A percentile compares a stretch with the other conserved stretches of the same genome.
Conservation (phyloP, 352 stramenopile genomes). For the Nothophytophthora sp. region DNA sequence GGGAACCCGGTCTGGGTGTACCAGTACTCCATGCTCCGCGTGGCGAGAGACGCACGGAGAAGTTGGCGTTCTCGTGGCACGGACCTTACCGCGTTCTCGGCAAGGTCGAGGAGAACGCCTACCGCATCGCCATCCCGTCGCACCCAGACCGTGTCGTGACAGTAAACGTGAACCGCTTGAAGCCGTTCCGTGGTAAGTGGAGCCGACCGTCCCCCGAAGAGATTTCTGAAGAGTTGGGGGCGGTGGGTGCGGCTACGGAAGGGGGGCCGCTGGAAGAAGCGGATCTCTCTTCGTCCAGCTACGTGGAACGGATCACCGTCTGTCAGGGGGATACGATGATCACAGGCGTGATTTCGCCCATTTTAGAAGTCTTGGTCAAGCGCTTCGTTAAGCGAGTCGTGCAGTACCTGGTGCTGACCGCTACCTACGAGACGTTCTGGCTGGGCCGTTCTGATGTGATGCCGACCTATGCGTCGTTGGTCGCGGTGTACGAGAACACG, state of each 20-base stretch:
- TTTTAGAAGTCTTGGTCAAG: conserved; percentile 2
- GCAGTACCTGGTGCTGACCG: conserved; percentile 1
- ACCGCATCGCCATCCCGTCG: not conserved
- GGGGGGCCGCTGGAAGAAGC: too few species aligned
- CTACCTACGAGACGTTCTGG: conserved; percentile 1
- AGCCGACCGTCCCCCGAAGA: not conserved
- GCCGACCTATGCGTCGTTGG: not conserved
- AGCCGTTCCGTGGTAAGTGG: not conserved
- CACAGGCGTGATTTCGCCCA: not conserved
- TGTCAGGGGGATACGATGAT: too few species aligned
- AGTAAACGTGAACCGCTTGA: conserved; percentile 1
- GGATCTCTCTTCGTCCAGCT: too few species aligned
- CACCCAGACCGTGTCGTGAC: not conserved
- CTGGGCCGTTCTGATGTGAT: not conserved
- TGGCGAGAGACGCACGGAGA: conserved; percentile 1
- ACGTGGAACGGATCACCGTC: too few species aligned
- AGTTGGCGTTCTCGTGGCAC: conserved; percentile 10
- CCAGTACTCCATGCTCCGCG: conserved; percentile 3
- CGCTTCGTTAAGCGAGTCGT: not conserved
- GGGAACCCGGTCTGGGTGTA: conserved; percentile 5
- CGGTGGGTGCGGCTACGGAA: too few species aligned
- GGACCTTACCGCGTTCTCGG: not conserved
- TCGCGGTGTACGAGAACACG: not conserved
- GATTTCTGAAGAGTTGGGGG: too few species aligned
- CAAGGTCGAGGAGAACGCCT: not conserved